Evolutionary conservation across 2,329 filamentous ascomycete species (phyloP).

Genomic region (Metarhizium rileyi): DNA sequence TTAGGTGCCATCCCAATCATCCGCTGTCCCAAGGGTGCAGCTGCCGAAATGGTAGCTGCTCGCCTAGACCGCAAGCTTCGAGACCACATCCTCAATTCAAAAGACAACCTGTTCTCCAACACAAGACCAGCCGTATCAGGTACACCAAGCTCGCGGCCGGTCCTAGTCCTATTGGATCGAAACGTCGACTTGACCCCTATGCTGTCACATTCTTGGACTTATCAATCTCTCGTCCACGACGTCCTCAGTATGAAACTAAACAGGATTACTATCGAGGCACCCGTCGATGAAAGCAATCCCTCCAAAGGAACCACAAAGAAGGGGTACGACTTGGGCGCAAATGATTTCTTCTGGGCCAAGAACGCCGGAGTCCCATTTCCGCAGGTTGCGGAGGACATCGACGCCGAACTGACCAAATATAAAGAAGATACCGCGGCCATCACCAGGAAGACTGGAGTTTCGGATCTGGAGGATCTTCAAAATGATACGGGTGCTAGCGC

Average conservation of each 20-base stretch:
- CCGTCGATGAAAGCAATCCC: slow-evolving; percentile 66
- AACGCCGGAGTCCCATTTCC: slow-evolving; percentile 89
- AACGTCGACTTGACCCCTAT: slow-evolving; percentile 95
- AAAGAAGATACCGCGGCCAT: slow-evolving; percentile 92
- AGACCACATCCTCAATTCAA: slow-evolving; percentile 94
- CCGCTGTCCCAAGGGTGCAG: slow-evolving; percentile 82
- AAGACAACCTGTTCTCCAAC: slow-evolving; percentile 87
- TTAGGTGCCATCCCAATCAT: slow-evolving; percentile 88
- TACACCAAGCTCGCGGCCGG: slow-evolving; percentile 67
- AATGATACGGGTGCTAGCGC: slow-evolving; percentile 83
- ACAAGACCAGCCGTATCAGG: slow-evolving; percentile 49
- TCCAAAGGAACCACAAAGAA: slow-evolving; percentile 72
- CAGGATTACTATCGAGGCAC: slow-evolving; percentile 83
- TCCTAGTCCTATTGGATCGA: slow-evolving; percentile 86
- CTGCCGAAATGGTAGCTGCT: slow-evolving; percentile 86
- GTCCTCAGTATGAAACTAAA: slow-evolving; percentile 59
- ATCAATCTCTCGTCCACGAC: slow-evolving; percentile 74
- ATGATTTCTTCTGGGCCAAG: slow-evolving; percentile 93
- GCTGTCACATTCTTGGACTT: slow-evolving; percentile 84
- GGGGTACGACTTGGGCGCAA: slow-evolving; percentile 79
- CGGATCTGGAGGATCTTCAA: slow-evolving; percentile 84
- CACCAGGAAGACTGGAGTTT: slow-evolving; percentile 89
- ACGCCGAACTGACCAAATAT: slow-evolving; percentile 85
- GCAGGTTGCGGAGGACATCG: slow-evolving; percentile 92
- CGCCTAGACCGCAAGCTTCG: slow-evolving; percentile 92